Evolutionary conservation across 2,329 filamentous ascomycete species (phyloP).

Genomic region (Botrytis elliptica): DNA sequence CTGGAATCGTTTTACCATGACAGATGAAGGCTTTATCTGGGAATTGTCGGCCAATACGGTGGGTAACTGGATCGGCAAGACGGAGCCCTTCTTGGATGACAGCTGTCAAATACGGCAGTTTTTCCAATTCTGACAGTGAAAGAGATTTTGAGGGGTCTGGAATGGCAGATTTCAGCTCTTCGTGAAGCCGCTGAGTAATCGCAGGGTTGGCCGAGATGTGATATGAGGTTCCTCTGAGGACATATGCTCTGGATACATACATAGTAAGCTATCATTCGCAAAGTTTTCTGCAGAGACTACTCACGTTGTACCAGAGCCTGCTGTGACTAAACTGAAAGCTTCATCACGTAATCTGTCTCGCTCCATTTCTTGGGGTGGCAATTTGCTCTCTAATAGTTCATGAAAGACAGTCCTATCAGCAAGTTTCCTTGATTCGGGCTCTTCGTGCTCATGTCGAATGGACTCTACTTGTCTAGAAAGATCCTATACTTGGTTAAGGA

Average conservation of each 20-base stretch:
- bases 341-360: conserved; percentile 38
- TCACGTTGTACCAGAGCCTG: conserved; percentile 41
- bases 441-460: not conserved
- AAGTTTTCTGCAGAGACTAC: not conserved
- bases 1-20: conserved; percentile 20
- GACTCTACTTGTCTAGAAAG: conserved; percentile 1
- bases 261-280: not conserved
- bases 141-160: not conserved
- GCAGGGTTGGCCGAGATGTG: conserved; percentile 40
- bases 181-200: conserved; percentile 34
- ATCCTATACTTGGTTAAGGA: conserved; percentile 40
- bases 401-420: conserved; percentile 22
- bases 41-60: conserved; percentile 4
- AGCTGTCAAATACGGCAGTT: conserved; percentile 33
- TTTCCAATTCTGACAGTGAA: conserved; percentile 24
- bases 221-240: conserved; percentile 39
- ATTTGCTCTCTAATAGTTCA: conserved; percentile 26
- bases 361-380: conserved; percentile 39
- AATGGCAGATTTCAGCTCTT: conserved; percentile 37
- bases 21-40: not conserved
- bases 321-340: conserved; percentile 35
- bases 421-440: not conserved
- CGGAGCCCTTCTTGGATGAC: conserved; percentile 39
- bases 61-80: not conserved
- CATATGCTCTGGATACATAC: conserved; percentile 24